A percentile compares a stretch with the other conserved stretches of the same genome.
Evolutionary conservation across 1,284 basidiomycete species (phyloP).

Genomic region (Pseudozyma hubeiensis): DNA sequence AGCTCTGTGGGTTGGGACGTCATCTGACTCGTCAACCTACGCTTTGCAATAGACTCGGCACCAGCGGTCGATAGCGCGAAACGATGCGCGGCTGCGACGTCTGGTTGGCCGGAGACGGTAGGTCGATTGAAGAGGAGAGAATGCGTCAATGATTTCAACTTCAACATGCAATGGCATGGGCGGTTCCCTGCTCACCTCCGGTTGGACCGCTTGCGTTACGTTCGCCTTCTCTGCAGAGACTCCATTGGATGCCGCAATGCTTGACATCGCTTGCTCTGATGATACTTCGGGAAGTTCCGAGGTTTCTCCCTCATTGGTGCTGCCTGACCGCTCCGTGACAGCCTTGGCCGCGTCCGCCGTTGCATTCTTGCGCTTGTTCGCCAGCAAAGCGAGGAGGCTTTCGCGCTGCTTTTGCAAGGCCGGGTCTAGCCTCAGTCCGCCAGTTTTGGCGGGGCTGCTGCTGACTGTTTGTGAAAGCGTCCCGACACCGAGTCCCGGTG

Average conservation of each 20-base stretch:
- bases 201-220: not conserved
- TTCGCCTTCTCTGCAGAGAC: not conserved
- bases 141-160: slow-evolving; percentile 10
- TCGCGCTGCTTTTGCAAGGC: slow-evolving; percentile 36
- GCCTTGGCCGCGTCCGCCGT: not conserved
- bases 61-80: slow-evolving; percentile 34
- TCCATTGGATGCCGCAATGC: not conserved
- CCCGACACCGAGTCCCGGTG: not conserved
- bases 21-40: slow-evolving; percentile 14
- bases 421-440: slow-evolving; percentile 25
- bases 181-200: slow-evolving; percentile 16
- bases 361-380: slow-evolving; percentile 26
- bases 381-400: slow-evolving; percentile 29
- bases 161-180: no score
- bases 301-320: not conserved
- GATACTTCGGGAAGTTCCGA: not conserved
- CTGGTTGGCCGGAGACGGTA: slow-evolving; percentile 15
- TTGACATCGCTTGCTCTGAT: not conserved
- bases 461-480: not conserved
- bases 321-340: not conserved
- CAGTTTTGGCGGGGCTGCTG: not conserved
- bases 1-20: slow-evolving; percentile 1
- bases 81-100: slow-evolving; percentile 3
- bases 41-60: slow-evolving; percentile 40
- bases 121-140: not conserved